Evolutionary conservation across 352 stramenopile genomes (phyloP), one percentile per base, ranked within the genome.

Genomic region (Phytophthora quininea): DNA sequence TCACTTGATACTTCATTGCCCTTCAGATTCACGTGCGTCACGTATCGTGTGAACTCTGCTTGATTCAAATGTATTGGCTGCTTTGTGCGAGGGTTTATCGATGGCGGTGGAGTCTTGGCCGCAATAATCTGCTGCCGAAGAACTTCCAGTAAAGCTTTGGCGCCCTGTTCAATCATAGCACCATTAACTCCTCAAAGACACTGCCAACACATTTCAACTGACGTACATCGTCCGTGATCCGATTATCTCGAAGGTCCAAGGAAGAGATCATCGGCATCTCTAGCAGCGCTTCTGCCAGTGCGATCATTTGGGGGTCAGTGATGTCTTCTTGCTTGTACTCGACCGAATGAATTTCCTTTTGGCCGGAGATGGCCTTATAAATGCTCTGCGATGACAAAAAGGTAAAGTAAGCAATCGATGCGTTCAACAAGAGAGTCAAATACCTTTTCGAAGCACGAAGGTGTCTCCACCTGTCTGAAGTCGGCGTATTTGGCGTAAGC

Each of bases 361-460:
- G 88, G 15, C 84, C 84, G 38, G 88, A 92, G 47, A 95, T 94
- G 4, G 86, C 84, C 60, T 93, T 95, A 69, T 93, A 94, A 52
- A 95, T 84, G 51, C 81, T 92, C 86, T 94, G 12, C n/a, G 19
- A 42, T n/a, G 9, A 24, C 19, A 24, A 24, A 24, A 24, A 24
- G 19, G 19, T 24, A 24, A 24, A 24, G 19, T 24, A 24, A 24
- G 19, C 19, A 24, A 24, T 24, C 19, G 19, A 24, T 24, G 19
- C 19, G 0, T 24, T 24, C 50, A 50, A 12, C 4, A 50, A 3
- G 7, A 30, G 12, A 14, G n/a, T 19, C 19, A 43, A 27, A 37
- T 7, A 91, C 85, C 57, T 87, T 81, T 55, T 93, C 85, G 48
- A 93, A 83, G 32, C 85, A 91, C 12, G 83, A 70, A n/a, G 85